phyloP scores from a whole-genome alignment of 495 filamentous ascomycete genomes.

The Daldinia loculata region DNA sequence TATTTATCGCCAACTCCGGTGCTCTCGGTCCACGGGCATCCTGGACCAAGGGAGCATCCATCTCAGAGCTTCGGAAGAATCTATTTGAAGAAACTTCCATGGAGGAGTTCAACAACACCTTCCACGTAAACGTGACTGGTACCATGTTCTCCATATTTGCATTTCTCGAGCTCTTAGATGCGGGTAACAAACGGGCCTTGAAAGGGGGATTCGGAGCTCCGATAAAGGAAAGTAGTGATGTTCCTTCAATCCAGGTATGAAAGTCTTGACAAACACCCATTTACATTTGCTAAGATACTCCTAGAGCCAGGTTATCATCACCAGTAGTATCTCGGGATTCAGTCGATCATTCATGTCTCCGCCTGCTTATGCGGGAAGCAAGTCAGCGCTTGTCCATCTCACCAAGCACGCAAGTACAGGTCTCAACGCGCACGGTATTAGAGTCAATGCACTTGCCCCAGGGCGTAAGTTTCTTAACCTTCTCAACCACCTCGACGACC shows the following conservation, averaged over 20 bases:
- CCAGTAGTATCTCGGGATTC: conserved; percentile 60
- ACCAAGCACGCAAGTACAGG: conserved; percentile 62
- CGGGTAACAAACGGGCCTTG: conserved; percentile 61
- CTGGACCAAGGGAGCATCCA: conserved; percentile 48
- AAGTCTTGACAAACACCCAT: not conserved
- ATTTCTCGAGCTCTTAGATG: conserved; percentile 65
- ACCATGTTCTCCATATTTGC: conserved; percentile 63
- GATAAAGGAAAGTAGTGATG: conserved; percentile 19
- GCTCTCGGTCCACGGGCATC: conserved; percentile 53
- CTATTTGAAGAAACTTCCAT: conserved; percentile 56
- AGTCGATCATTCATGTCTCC: conserved; percentile 51
- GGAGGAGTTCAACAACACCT: conserved; percentile 60
- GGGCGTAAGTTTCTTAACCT: conserved; percentile 55
- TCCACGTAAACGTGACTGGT: conserved; percentile 63
- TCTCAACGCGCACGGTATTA: conserved; percentile 58
- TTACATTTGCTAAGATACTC: not conserved
- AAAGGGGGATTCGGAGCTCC: conserved; percentile 43
- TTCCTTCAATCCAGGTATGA: conserved; percentile 49
- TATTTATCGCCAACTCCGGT: conserved; percentile 68
- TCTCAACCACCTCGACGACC: not conserved
- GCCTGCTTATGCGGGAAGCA: conserved; percentile 63
- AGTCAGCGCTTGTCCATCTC: conserved; percentile 61
- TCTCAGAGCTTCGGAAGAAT: conserved; percentile 56
- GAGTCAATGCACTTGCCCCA: conserved; percentile 66
- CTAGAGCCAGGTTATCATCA: conserved; percentile 64